Evolutionary conservation across 2,329 filamentous ascomycete genomes (phyloP).

Genomic region (Chrysosporium keratinophilum): DNA sequence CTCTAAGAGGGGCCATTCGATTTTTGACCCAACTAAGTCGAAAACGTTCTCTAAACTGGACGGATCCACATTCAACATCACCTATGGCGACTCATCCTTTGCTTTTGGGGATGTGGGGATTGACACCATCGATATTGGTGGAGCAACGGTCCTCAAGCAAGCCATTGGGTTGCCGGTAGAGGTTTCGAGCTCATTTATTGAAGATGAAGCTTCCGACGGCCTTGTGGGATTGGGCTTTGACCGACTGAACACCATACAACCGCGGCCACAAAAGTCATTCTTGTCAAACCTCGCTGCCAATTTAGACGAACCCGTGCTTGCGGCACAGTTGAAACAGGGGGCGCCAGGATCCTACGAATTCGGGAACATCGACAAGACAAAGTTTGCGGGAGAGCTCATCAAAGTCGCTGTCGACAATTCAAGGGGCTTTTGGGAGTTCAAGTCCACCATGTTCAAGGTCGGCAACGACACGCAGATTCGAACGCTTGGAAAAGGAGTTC

Average conservation of each 20-base stretch:
- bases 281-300: slow-evolving; percentile 57
- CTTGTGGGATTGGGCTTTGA: slow-evolving; percentile 53
- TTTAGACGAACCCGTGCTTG: slow-evolving; percentile 58
- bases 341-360: slow-evolving; percentile 61
- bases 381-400: slow-evolving; percentile 53
- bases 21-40: slow-evolving; percentile 47
- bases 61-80: slow-evolving; percentile 49
- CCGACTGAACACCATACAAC: slow-evolving; percentile 52
- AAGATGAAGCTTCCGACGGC: slow-evolving; percentile 47
- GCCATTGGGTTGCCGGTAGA: slow-evolving; percentile 56
- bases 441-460: slow-evolving; percentile 48
- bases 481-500: slow-evolving; percentile 16
- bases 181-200: slow-evolving; percentile 45
- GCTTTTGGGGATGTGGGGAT: slow-evolving; percentile 56
- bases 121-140: slow-evolving; percentile 55
- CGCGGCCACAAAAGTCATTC: slow-evolving; percentile 57
- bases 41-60: slow-evolving; percentile 40
- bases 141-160: slow-evolving; percentile 49
- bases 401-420: slow-evolving; percentile 53
- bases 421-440: slow-evolving; percentile 60
- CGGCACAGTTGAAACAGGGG: slow-evolving; percentile 54
- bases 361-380: slow-evolving; percentile 54
- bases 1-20: slow-evolving; percentile 42
- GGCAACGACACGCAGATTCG: slow-evolving; percentile 26
- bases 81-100: slow-evolving; percentile 55